phyloP scores from a whole-genome alignment of 2,329 filamentous ascomycete genomes.

The Bipolaris bicolor region DNA sequence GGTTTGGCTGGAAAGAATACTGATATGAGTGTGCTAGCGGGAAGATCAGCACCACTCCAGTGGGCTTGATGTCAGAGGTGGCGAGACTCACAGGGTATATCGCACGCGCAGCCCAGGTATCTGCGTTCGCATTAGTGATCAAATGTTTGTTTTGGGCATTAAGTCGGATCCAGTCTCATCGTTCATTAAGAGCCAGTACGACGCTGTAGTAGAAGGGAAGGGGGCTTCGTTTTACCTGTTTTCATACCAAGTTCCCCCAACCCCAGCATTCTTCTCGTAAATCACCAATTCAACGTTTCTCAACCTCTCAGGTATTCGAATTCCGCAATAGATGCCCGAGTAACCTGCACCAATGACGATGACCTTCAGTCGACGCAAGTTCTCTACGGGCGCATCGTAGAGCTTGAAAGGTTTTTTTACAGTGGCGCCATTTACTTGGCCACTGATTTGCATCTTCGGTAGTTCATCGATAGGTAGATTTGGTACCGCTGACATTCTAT shows the following conservation, averaged over 20 bases:
- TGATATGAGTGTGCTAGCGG: conserved; percentile 51
- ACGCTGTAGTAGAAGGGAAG: not conserved
- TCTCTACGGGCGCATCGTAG: conserved; percentile 51
- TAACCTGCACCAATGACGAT: conserved; percentile 55
- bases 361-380: conserved; percentile 51
- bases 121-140: conserved; percentile 20
- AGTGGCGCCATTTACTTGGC: conserved; percentile 11
- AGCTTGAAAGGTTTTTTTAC: conserved; percentile 34
- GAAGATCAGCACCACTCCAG: conserved; percentile 1
- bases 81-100: conserved; percentile 41
- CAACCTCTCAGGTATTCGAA: conserved; percentile 51
- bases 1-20: conserved; percentile 53
- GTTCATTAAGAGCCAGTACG: too few relatives aligned
- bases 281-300: conserved; percentile 50
- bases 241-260: conserved; percentile 51
- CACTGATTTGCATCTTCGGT: conserved; percentile 17
- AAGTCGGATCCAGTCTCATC: not conserved
- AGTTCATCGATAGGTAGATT: conserved; percentile 31
- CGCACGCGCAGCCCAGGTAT: conserved; percentile 54
- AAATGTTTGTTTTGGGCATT: too few relatives aligned
- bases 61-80: not conserved
- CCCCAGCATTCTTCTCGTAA: conserved; percentile 53
- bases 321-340: conserved; percentile 53
- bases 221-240: conserved; percentile 32
- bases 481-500: conserved; percentile 40